phyloP scores from a whole-genome alignment of 371 early-diverging fungal genomes.

The Mortierella sp. region DNA sequence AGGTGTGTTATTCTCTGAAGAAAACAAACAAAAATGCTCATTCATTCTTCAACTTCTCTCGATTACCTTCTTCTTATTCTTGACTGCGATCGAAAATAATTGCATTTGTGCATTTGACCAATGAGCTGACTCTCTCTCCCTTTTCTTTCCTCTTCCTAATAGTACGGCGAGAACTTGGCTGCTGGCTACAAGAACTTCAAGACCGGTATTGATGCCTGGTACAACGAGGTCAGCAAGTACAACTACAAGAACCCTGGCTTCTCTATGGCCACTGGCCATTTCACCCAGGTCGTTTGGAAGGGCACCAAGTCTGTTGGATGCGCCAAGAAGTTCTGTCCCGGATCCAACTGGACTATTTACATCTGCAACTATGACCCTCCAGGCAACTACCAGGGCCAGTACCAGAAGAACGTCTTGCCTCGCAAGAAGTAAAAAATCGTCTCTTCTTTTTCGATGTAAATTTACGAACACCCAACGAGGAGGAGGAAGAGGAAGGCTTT shows the following conservation, averaged over 20 bases:
- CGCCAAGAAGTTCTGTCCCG: slow-evolving; percentile 63
- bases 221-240: slow-evolving; percentile 62
- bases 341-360: slow-evolving; percentile 17
- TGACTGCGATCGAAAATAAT: not conserved
- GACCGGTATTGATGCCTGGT: slow-evolving; percentile 61
- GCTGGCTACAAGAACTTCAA: slow-evolving; percentile 58
- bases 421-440: slow-evolving; percentile 7
- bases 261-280: slow-evolving; percentile 61
- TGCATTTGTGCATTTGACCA: not conserved
- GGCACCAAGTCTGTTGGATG: slow-evolving; percentile 66
- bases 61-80: not conserved
- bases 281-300: slow-evolving; percentile 71
- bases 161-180: slow-evolving; percentile 68
- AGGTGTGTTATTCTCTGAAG: not conserved
- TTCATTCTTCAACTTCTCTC: not conserved
- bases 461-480: not conserved
- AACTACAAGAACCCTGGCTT: slow-evolving; percentile 63
- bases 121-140: not conserved
- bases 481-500: not conserved
- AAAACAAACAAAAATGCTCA: not conserved
- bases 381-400: slow-evolving; percentile 12
- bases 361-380: slow-evolving; percentile 12
- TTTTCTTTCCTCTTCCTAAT: not conserved
- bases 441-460: not conserved
- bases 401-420: not conserved